phyloP scores from a whole-genome alignment of 441 rosid species.

The Populus hybrid region DNA sequence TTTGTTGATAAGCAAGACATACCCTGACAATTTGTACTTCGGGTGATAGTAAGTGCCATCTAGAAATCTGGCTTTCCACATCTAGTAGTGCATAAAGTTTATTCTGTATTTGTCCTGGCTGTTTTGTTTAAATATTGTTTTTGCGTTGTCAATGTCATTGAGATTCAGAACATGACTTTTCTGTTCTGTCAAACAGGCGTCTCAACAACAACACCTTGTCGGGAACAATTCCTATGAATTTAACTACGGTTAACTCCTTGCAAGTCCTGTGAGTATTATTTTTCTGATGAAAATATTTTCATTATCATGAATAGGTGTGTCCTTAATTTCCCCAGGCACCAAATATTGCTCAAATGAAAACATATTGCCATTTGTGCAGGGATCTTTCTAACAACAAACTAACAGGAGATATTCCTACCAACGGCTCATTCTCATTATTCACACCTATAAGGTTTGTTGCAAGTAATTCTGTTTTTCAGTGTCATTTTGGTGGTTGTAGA shows the following conservation, averaged over 20 bases:
- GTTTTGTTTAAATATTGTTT: not conserved
- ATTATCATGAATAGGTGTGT: not conserved
- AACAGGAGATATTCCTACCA: conserved; percentile 58
- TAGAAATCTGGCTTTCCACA: not conserved
- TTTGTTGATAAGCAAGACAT: not conserved
- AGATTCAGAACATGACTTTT: conserved; percentile 17
- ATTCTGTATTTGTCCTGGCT: not conserved
- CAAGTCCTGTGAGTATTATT: conserved; percentile 84
- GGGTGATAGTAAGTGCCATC: not conserved
- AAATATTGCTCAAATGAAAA: conserved; percentile 8
- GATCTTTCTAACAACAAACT: conserved; percentile 77
- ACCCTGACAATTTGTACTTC: not conserved
- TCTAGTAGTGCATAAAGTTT: not conserved
- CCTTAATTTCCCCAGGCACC: too few species aligned
- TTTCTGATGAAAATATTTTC: conserved; percentile 13
- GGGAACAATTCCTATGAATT: conserved; percentile 58
- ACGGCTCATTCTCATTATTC: conserved; percentile 83
- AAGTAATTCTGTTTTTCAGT: conserved; percentile 10
- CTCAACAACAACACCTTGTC: conserved; percentile 76
- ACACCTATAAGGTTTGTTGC: conserved; percentile 67
- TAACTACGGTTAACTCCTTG: conserved; percentile 49
- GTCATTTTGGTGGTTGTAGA: conserved; percentile 11
- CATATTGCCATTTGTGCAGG: conserved; percentile 41
- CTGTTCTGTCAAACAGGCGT: conserved; percentile 55
- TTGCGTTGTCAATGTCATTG: not conserved